These are phyloP conservation scores for Saccharomycopsis amapae DNA, from an alignment of 805 yeast species.

Conservation along the genomic window DNA sequence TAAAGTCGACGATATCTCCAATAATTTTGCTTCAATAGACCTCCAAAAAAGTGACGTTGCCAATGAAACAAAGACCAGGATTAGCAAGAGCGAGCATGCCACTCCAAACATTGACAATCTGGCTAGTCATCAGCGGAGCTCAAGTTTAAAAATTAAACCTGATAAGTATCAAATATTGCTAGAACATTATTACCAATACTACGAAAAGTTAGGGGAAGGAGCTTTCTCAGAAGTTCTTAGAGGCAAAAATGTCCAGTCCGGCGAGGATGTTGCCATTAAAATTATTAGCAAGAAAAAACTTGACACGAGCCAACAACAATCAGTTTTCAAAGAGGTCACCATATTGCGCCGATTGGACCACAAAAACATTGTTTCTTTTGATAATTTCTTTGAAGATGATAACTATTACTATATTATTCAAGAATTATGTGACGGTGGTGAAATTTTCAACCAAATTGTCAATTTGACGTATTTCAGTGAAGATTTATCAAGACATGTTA, in stretches of 20 bases:
- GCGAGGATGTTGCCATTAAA: constrained; percentile 41
- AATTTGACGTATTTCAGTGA: constrained; percentile 61
- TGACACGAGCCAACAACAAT: constrained; percentile 53
- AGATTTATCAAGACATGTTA: constrained; percentile 55
- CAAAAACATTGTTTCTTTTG: constrained; percentile 56
- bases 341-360: constrained; percentile 62
- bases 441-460: constrained; percentile 60
- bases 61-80: background rate
- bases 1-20: constrained; percentile 5
- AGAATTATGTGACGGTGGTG: constrained; percentile 75
- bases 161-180: constrained; percentile 13
- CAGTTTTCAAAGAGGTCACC: constrained; percentile 73
- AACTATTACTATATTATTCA: constrained; percentile 61
- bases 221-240: constrained; percentile 72
- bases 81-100: background rate
- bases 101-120: background rate
- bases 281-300: constrained; percentile 63
- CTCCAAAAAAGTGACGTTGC: background rate
- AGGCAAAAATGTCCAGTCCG: constrained; percentile 31
- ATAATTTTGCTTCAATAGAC: constrained; percentile 7
- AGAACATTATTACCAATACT: constrained; percentile 25
- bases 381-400: constrained; percentile 58
- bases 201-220: constrained; percentile 66
- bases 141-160: background rate
- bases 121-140: background rate